Evolutionary conservation across 192 early-diverging fungal species (phyloP).

Genomic region (Glomus cerebriforme): DNA sequence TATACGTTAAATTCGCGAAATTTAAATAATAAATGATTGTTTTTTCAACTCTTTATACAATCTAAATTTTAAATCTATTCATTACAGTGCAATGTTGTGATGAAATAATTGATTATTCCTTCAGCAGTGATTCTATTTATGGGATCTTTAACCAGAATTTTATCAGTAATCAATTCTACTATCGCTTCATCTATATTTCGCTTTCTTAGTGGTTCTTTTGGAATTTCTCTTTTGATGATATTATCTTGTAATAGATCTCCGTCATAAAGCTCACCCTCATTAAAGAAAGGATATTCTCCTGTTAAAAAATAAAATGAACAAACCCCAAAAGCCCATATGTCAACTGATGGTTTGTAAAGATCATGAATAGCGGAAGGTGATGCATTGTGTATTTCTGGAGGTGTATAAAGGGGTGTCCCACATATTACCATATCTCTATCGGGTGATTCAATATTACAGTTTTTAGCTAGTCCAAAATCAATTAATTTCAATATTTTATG

Average conservation of each 20-base stretch:
- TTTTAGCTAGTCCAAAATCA: conserved; percentile 7
- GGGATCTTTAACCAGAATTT: background rate
- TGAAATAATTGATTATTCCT: background rate
- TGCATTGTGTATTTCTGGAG: background rate
- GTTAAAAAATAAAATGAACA: conserved; percentile 92
- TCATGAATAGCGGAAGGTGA: conserved; percentile 44
- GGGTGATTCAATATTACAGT: background rate
- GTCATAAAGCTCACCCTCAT: background rate
- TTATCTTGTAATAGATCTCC: background rate
- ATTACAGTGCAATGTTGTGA: too few relatives aligned
- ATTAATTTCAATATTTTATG: background rate
- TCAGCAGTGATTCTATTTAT: background rate
- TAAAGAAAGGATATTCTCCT: conserved; percentile 79
- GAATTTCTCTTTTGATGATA: background rate
- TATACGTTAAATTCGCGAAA: too few relatives aligned
- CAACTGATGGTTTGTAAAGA: conserved; percentile 85
- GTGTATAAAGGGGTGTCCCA: background rate
- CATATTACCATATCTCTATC: background rate
- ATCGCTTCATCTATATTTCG: background rate
- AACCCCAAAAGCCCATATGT: conserved; percentile 94
- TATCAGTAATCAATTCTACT: background rate
- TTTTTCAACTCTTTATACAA: too few relatives aligned
- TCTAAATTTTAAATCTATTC: too few relatives aligned
- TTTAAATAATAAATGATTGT: too few relatives aligned
- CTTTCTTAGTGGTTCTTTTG: background rate